Percentiles rank a stretch among this genome's conserved stretches.
phyloP scores from a whole-genome alignment of 106 monocot genomes.

The Dendrobium nobile region DNA sequence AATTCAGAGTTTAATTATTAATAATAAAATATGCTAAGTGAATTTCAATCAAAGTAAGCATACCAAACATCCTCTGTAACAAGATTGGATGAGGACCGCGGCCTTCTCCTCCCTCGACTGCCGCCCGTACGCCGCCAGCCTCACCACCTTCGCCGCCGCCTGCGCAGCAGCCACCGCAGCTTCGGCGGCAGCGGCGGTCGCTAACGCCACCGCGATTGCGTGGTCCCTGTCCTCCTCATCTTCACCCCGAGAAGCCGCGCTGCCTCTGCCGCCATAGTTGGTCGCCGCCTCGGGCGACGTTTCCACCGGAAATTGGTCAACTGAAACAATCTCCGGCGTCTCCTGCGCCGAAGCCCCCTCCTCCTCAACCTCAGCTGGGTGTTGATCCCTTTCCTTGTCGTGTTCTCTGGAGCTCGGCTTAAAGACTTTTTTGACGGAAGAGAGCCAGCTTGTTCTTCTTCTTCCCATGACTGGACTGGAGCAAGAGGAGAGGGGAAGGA shows the following conservation, averaged over 20 bases:
- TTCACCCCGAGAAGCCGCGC: neutral
- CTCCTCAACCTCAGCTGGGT: slow-evolving; percentile 5
- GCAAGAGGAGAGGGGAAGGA: neutral
- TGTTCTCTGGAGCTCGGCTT: slow-evolving; percentile 24
- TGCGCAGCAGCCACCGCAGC: slow-evolving; percentile 51
- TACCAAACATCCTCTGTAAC: slow-evolving; percentile 85
- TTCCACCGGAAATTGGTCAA: slow-evolving; percentile 63
- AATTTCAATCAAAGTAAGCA: neutral
- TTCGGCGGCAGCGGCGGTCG: slow-evolving; percentile 41
- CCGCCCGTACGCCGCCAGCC: slow-evolving; percentile 40
- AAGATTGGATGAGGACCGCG: slow-evolving; percentile 58
- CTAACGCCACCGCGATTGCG: slow-evolving; percentile 32
- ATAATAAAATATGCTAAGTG: too few relatives aligned
- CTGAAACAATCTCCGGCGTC: slow-evolving; percentile 55
- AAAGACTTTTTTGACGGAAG: slow-evolving; percentile 66
- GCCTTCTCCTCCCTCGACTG: slow-evolving; percentile 54
- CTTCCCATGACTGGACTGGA: neutral
- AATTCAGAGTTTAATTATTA: too few relatives aligned
- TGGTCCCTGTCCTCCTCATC: slow-evolving; percentile 29
- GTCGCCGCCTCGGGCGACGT: slow-evolving; percentile 45
- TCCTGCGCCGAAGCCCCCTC: slow-evolving; percentile 10
- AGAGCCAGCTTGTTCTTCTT: slow-evolving; percentile 57
- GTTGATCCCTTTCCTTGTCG: neutral
- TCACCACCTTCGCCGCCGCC: slow-evolving; percentile 54
- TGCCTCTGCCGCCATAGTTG: slow-evolving; percentile 2